Base-by-base conservation (phyloP, 768 basidiomycete species). In the Pleurotus ostreatus region DNA sequence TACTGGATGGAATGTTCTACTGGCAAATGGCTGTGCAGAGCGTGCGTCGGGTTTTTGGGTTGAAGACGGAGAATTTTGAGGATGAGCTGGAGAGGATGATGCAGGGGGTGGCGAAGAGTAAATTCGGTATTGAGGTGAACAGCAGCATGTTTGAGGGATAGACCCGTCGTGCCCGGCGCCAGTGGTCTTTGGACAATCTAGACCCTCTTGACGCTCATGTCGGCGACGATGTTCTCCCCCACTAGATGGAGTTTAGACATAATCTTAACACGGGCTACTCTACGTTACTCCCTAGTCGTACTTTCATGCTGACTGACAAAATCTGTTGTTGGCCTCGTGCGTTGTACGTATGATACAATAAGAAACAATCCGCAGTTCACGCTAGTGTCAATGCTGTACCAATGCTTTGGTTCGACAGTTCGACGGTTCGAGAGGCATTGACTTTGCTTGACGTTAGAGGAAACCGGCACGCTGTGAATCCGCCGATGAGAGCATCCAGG, bases 41-140 rank as follows among this genome's bases (percentile, higher is more conserved):
- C 79, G 57, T 79, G 15, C 73, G 71, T 49, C 62, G 52, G 15
- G 60, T 62, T 26, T 61, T 84, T 40, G 78, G 80, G 43, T 68
- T 79, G 51, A 56, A 60, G 39, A 68, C 66, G 71, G 74, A 62
- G 61, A 85, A 81, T 16, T 92, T 94, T 63, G 93, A 96, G 68
- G 89, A 92, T 59, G 84, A 89, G 67, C 67, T 96, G 53, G 91
- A 96, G 77, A 74, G 75, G 60, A 80, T 83, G 25, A 84, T 93
- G 76, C 74, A 83, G 45, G 81, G 76, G 8, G 81, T 93, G 69
- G 91, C 92, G n/a, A 86, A 83, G 65, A 82, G 80, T 46, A 87
- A 84, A 58, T 78, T 94, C 55, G 93, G 93, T 2, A 77, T 94
- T 43, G 90, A 94, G 49, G 78, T 92, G 13, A 77, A 75, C 2